These are phyloP conservation scores for Nepenthes mirabilis DNA, from an alignment of 148 eudicot genomes.

Conservation along the genomic window DNA sequence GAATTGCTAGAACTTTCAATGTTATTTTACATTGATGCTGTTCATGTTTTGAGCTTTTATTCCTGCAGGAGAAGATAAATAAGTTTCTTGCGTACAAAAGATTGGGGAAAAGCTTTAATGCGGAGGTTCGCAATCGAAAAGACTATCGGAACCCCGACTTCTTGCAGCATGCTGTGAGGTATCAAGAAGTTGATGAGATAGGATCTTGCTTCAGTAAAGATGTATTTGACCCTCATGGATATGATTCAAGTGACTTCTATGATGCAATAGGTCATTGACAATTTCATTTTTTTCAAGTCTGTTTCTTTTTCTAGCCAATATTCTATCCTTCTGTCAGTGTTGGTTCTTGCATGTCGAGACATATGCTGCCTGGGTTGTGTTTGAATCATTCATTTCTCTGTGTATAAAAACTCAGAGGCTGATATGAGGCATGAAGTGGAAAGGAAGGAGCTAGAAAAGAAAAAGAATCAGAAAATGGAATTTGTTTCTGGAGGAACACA, in stretches of 20 bases:
- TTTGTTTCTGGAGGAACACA: constrained; percentile 65
- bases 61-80: constrained; percentile 59
- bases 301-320: neutral
- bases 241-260: constrained; percentile 73
- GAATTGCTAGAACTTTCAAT: too few species aligned
- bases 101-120: constrained; percentile 69
- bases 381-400: constrained; percentile 3
- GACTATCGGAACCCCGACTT: constrained; percentile 96
- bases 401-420: constrained; percentile 40
- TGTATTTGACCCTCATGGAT: constrained; percentile 96
- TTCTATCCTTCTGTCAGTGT: neutral
- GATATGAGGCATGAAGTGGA: constrained; percentile 89
- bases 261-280: constrained; percentile 63
- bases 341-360: neutral
- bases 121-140: constrained; percentile 92
- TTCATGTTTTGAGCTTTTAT: neutral
- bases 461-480: constrained; percentile 73
- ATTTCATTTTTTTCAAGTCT: constrained; percentile 1
- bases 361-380: neutral
- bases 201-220: constrained; percentile 93
- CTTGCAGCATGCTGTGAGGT: constrained; percentile 92
- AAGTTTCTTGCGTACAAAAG: constrained; percentile 62
- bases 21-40: neutral
- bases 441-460: constrained; percentile 78
- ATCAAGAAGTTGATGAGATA: constrained; percentile 89